A percentile compares a stretch with the other conserved stretches of the same genome.
Conservation (phyloP, 2,329 filamentous ascomycete genomes). For the Arachnopeziza araneosa region DNA sequence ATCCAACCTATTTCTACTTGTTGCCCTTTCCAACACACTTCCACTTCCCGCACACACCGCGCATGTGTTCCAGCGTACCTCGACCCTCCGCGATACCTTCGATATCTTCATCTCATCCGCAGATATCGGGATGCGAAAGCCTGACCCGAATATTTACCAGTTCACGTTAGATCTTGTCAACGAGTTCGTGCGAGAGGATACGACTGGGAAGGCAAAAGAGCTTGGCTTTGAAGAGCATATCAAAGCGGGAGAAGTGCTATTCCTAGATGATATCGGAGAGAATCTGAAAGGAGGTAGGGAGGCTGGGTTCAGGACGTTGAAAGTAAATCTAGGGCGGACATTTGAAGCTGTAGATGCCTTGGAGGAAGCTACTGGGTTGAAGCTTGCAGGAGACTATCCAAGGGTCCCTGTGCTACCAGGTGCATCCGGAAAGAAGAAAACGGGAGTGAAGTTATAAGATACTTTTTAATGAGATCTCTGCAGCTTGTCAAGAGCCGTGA, state of each 20-base stretch:
- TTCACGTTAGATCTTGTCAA: constrained; percentile 64
- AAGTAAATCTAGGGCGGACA: constrained; percentile 72
- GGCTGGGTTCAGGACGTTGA: constrained; percentile 75
- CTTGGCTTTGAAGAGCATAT: constrained; percentile 48
- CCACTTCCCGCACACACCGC: constrained; percentile 62
- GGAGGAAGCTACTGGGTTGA: constrained; percentile 67
- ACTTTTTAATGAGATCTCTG: too few species aligned
- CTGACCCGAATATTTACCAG: constrained; percentile 75
- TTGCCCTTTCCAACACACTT: constrained; percentile 84
- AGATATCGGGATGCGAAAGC: constrained; percentile 60
- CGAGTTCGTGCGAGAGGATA: constrained; percentile 51
- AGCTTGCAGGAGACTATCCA: constrained; percentile 36
- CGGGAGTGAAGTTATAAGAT: not conserved
- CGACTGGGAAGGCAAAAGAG: constrained; percentile 32
- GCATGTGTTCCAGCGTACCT: constrained; percentile 31
- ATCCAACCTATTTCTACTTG: constrained; percentile 64
- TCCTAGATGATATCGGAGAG: constrained; percentile 83
- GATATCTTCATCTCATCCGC: constrained; percentile 71
- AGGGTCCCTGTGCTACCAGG: not conserved
- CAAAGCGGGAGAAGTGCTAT: constrained; percentile 64
- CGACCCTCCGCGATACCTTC: constrained; percentile 56
- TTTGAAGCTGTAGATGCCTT: constrained; percentile 78
- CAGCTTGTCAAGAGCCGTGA: too few species aligned
- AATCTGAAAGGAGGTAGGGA: constrained; percentile 77
- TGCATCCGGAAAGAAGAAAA: not conserved